Conservation (phyloP, 2,329 filamentous ascomycete genomes). For the Thielaviopsis euricoi region DNA sequence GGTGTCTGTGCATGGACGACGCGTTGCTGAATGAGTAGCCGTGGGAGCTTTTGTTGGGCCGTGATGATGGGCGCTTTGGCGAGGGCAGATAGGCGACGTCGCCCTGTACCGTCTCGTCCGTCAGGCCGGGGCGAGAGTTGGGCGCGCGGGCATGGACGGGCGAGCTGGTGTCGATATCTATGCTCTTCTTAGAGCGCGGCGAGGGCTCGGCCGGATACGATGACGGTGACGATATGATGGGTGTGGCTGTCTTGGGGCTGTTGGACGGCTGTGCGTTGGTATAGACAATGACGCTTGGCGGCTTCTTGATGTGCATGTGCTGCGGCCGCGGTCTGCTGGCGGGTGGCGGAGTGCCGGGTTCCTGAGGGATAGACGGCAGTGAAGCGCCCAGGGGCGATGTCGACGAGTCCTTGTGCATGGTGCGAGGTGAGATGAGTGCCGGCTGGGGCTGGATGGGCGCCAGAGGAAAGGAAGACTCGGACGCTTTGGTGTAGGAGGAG, state of each 20-base stretch:
- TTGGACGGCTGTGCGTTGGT: constrained; percentile 17
- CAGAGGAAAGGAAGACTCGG: not conserved
- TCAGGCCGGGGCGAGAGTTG: constrained; percentile 45
- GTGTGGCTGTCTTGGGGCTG: not conserved
- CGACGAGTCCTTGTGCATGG: constrained; percentile 10
- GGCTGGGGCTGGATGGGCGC: not conserved
- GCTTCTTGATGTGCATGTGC: constrained; percentile 22
- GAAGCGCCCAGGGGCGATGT: constrained; percentile 8
- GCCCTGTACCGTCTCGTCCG: constrained; percentile 43
- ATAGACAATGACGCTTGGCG: constrained; percentile 39
- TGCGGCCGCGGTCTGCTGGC: constrained; percentile 14
- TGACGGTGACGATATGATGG: constrained; percentile 14
- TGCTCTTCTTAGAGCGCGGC: constrained; percentile 23
- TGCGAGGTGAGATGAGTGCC: not conserved
- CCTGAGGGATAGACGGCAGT: constrained; percentile 16
- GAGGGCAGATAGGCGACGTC: constrained; percentile 40
- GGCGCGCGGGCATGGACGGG: constrained; percentile 42
- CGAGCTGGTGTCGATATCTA: constrained; percentile 27
- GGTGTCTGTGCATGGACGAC: constrained; percentile 1
- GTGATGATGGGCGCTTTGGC: constrained; percentile 35
- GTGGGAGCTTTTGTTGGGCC: constrained; percentile 24
- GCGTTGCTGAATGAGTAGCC: not conserved
- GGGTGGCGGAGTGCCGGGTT: constrained; percentile 17
- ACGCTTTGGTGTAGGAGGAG: not conserved
- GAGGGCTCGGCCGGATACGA: constrained; percentile 16